A percentile compares a stretch with the other conserved stretches of the same genome.
phyloP scores from a whole-genome alignment of 805 yeast species.

The Maudiozyma saulgeensis region DNA sequence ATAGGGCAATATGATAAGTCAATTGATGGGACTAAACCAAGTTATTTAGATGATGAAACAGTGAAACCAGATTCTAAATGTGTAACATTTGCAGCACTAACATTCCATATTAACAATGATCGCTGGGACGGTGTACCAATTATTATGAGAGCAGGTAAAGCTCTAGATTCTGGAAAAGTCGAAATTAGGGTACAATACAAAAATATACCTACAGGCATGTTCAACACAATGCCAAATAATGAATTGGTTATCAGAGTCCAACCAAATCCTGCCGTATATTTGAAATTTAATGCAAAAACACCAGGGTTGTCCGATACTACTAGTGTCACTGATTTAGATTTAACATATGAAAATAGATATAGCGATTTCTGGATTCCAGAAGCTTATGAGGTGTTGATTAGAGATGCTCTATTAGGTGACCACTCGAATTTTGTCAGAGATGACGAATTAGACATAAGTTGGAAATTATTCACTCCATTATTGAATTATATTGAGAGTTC shows the following conservation, averaged over 20 bases:
- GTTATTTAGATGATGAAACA: slow-evolving; percentile 83
- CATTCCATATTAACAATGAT: slow-evolving; percentile 73
- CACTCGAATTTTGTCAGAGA: slow-evolving; percentile 97
- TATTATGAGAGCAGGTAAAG: slow-evolving; percentile 93
- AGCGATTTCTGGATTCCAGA: slow-evolving; percentile 90
- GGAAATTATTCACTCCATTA: slow-evolving; percentile 93
- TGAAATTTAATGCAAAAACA: slow-evolving; percentile 85
- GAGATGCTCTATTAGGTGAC: slow-evolving; percentile 84
- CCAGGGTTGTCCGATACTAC: slow-evolving; percentile 85
- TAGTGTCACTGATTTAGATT: slow-evolving; percentile 82
- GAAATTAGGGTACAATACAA: slow-evolving; percentile 90
- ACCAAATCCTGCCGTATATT: slow-evolving; percentile 87
- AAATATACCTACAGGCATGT: slow-evolving; percentile 75
- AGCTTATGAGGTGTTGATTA: slow-evolving; percentile 90
- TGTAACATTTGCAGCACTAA: slow-evolving; percentile 84
- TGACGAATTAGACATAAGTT: slow-evolving; percentile 87
- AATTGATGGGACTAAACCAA: slow-evolving; percentile 82
- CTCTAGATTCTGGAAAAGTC: slow-evolving; percentile 85
- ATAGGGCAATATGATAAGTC: slow-evolving; percentile 83
- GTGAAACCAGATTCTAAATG: slow-evolving; percentile 75
- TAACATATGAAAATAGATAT: slow-evolving; percentile 75
- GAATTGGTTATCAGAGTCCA: slow-evolving; percentile 90
- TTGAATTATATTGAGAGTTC: slow-evolving; percentile 68
- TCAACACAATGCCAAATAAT: slow-evolving; percentile 72
- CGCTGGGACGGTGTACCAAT: slow-evolving; percentile 98